Conservation (phyloP, 1,284 basidiomycete genomes). For the Cystobasidiaceae sp. region DNA sequence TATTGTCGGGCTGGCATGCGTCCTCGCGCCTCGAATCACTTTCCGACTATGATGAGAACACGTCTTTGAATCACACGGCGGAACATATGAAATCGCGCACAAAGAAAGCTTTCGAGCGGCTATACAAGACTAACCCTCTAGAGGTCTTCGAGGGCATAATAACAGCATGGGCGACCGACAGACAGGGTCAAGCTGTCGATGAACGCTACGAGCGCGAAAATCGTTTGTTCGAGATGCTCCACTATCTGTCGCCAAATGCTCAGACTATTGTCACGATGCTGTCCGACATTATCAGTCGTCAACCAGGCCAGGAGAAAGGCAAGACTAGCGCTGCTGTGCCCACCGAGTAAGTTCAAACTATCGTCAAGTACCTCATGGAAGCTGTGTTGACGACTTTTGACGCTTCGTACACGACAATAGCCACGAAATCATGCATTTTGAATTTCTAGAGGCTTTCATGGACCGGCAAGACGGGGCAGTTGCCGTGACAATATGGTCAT, state of each 20-base stretch:
- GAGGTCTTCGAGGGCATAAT: slow-evolving; percentile 78
- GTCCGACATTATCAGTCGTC: slow-evolving; percentile 57
- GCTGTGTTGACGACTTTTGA: no score
- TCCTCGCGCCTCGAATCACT: slow-evolving; percentile 32
- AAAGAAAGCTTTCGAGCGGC: slow-evolving; percentile 72
- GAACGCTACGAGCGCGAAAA: slow-evolving; percentile 36
- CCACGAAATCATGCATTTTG: slow-evolving; percentile 52
- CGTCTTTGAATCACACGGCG: slow-evolving; percentile 56
- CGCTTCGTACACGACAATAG: slow-evolving; percentile 47
- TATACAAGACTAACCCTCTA: slow-evolving; percentile 71
- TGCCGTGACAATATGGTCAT: slow-evolving; percentile 80
- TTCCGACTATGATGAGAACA: slow-evolving; percentile 54
- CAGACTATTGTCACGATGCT: slow-evolving; percentile 84
- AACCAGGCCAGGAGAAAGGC: slow-evolving; percentile 12
- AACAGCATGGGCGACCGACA: slow-evolving; percentile 60
- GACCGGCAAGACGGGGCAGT: slow-evolving; percentile 76
- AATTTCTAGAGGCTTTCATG: slow-evolving; percentile 86
- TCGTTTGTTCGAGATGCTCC: slow-evolving; percentile 70
- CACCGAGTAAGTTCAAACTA: slow-evolving; percentile 16
- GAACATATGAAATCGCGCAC: slow-evolving; percentile 61
- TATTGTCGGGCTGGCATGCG: slow-evolving; percentile 41
- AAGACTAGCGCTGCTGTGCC: slow-evolving; percentile 1
- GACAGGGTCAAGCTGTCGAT: background rate
- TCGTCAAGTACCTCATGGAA: no score
- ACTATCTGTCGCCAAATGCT: slow-evolving; percentile 74